phyloP scores from a whole-genome alignment of 768 basidiomycete genomes.

The Hygrocybe coccinea region DNA sequence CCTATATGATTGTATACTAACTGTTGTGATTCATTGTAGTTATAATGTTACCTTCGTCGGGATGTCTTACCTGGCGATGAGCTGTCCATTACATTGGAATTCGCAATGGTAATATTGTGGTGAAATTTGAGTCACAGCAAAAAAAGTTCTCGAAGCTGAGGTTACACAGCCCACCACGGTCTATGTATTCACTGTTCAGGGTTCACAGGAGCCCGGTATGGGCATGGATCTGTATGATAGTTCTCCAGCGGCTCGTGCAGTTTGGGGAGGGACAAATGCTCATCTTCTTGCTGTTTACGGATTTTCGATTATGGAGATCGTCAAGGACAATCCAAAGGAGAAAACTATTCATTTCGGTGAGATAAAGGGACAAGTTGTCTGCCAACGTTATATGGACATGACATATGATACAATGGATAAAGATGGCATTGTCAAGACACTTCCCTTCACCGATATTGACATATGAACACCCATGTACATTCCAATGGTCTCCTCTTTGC shows the following conservation, averaged over 20 bases:
- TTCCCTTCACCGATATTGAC: constrained; percentile 95
- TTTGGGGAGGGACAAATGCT: constrained; percentile 95
- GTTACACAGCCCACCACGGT: no score
- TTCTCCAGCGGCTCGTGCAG: constrained; percentile 90
- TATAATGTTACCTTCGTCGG: no score
- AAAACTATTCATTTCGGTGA: constrained; percentile 99
- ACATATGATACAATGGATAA: constrained; percentile 96
- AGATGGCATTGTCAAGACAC: constrained; percentile 91
- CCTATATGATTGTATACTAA: no score
- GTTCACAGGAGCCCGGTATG: constrained; percentile 97
- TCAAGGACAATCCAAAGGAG: constrained; percentile 96
- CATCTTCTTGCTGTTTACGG: constrained; percentile 94
- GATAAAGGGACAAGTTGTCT: constrained; percentile 96
- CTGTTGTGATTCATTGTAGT: no score
- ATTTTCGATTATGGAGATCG: constrained; percentile 98
- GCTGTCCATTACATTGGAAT: no score
- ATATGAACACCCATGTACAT: constrained; percentile 92
- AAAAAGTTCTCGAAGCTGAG: no score
- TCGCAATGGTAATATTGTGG: no score
- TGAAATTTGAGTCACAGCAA: no score
- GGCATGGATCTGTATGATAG: constrained; percentile 96
- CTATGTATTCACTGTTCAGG: constrained; percentile 98
- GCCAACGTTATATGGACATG: constrained; percentile 99
- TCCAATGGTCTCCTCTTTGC: constrained; percentile 93
- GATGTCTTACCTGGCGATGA: no score